These are phyloP conservation scores for Melampsora occidentalis DNA, from an alignment of 1,284 basidiomycete genomes.

Conservation along the genomic window DNA sequence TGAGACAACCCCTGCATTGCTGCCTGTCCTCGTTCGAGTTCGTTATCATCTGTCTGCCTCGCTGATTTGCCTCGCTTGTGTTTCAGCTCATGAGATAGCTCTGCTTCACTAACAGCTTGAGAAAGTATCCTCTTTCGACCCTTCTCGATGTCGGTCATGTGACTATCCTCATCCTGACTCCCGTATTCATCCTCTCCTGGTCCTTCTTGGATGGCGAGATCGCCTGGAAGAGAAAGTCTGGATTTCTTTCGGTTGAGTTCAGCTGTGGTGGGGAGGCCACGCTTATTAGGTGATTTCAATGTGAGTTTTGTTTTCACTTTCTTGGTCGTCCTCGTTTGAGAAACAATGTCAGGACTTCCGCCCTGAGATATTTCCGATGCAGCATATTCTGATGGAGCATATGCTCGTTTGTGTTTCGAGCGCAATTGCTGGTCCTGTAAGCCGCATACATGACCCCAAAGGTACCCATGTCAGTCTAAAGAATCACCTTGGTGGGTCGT, in stretches of 20 bases:
- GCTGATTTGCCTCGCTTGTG: constrained; percentile 30
- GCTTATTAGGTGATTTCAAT: constrained; percentile 3
- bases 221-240: background rate
- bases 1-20: too few species aligned
- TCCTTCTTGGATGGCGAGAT: background rate
- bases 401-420: background rate
- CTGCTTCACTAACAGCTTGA: constrained; percentile 25
- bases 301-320: constrained; percentile 1
- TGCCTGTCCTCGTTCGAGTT: background rate
- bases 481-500: background rate
- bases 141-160: background rate
- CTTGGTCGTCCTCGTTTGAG: background rate
- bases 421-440: background rate
- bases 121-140: constrained; percentile 36
- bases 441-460: background rate
- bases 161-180: background rate
- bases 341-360: background rate
- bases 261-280: background rate
- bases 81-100: constrained; percentile 14
- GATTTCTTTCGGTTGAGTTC: constrained; percentile 1
- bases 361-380: background rate
- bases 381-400: constrained; percentile 1
- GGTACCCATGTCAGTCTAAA: background rate
- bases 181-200: background rate
- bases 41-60: constrained; percentile 6